Base-by-base conservation (phyloP, 495 filamentous ascomycete genomes). In the Aspergillus asperescens region DNA sequence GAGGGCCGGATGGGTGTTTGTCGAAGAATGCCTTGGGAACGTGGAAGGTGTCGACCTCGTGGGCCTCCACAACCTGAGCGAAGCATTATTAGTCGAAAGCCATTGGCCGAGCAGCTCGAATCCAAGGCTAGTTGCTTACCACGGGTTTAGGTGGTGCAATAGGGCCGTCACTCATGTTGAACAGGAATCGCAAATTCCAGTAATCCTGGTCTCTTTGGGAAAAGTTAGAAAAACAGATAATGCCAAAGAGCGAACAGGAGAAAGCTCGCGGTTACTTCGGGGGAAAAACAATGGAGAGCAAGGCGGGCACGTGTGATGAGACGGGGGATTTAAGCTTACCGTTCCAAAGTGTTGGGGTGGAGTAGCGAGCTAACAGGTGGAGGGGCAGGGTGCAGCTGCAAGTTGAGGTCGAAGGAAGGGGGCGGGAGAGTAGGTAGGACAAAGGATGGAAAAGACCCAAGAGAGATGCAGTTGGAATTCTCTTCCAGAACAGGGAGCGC, bases 31-130 rank as follows among this genome's bases (percentile, higher is more conserved):
- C 82, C 55, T 81, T 72, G 46, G 80, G 79, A 6, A 84, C 73
- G 46, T 88, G 84, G 74, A 81, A 93, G 13, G 88, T 95, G 69
- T 90, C 84, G 57, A 90, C 87, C 65, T 87, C 75, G 70, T 93
- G 88, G 61, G 90, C 87, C 75, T 95, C 90, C 41, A 77, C 77
- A 53, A 75, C 72, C 71, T 74, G 43, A 28, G 32, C 38, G 24
- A 46, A n/a, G 44, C 29, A 28, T 42, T 20, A 38, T 62, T 57
- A 58, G 48, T 35, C 25, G 19, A 37, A 13, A 29, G 25, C 24
- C 28, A 42, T 55, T 45, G 44, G 16, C 19, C 29, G 19, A 34
- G 15, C 42, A 47, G 32, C 16, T 46, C 9, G 3, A 39, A 35
- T 15, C 47, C 29, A 1, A 16, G 20, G 15, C 22, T n/a, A 27